Conservation (phyloP, 345 rosid genomes). For the Lumnitzera littorea region DNA sequence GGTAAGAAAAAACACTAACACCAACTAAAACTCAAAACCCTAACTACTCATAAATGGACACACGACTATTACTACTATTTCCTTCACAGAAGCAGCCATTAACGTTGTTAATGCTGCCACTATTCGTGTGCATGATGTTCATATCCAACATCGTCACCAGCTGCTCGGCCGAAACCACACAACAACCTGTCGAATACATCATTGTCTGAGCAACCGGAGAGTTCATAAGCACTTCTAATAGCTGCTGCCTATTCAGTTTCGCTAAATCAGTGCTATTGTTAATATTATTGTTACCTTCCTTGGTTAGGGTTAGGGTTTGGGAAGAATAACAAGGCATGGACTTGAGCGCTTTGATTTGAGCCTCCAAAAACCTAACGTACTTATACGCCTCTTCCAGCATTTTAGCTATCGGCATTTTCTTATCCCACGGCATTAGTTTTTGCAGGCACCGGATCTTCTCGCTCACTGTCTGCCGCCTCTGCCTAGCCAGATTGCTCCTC, state of each 20-base stretch:
- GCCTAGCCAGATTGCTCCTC: slow-evolving; percentile 2
- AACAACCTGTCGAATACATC: slow-evolving; percentile 33
- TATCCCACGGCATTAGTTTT: slow-evolving; percentile 57
- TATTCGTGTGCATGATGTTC: too few relatives aligned
- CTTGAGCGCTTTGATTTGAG: slow-evolving; percentile 40
- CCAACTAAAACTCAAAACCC: too few relatives aligned
- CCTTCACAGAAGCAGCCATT: too few relatives aligned
- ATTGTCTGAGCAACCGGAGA: slow-evolving; percentile 36
- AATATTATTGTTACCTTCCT: not conserved
- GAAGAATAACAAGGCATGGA: slow-evolving; percentile 40
- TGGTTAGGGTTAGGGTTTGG: slow-evolving; percentile 1
- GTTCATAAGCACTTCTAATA: slow-evolving; percentile 33
- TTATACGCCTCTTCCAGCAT: slow-evolving; percentile 50
- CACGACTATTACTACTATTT: too few relatives aligned
- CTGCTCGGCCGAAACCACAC: slow-evolving; percentile 50
- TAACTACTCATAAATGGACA: too few relatives aligned
- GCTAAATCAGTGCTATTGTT: not conserved
- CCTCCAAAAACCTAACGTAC: slow-evolving; percentile 50
- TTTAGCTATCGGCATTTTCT: slow-evolving; percentile 40
- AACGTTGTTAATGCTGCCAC: too few relatives aligned
- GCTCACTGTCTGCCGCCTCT: slow-evolving; percentile 24
- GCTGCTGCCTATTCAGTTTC: slow-evolving; percentile 38
- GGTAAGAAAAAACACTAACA: too few relatives aligned
- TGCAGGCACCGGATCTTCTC: slow-evolving; percentile 42
- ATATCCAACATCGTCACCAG: slow-evolving; percentile 1